phyloP scores from a whole-genome alignment of 1,284 basidiomycete species.

The Gymnopus androsaceus region DNA sequence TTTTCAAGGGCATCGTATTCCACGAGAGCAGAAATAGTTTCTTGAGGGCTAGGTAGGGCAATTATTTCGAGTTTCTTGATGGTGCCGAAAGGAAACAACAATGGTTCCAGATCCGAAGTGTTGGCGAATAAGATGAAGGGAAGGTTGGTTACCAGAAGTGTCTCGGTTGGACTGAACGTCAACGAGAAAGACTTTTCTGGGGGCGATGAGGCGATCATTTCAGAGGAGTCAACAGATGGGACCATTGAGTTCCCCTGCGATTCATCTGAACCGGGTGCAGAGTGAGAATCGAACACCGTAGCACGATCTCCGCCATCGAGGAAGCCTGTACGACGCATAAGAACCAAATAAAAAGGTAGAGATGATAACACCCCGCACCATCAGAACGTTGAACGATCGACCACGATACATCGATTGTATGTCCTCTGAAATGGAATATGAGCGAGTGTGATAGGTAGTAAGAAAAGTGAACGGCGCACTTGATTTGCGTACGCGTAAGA shows the following conservation, averaged over 20 bases:
- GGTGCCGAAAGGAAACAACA: conserved; percentile 70
- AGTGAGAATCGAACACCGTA: conserved; percentile 54
- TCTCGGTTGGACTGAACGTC: conserved; percentile 45
- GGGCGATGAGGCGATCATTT: conserved; percentile 29
- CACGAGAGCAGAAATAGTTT: conserved; percentile 57
- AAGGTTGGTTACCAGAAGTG: conserved; percentile 64
- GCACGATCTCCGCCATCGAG: conserved; percentile 76
- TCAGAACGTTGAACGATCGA: conserved; percentile 80
- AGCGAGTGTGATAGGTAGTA: neutral
- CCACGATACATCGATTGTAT: conserved; percentile 76
- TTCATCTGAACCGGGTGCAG: conserved; percentile 24
- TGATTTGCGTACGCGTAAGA: conserved; percentile 67
- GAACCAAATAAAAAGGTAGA: neutral
- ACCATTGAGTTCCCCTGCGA: conserved; percentile 20
- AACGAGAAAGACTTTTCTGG: conserved; percentile 31
- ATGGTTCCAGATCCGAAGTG: conserved; percentile 64
- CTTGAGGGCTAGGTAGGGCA: conserved; percentile 30
- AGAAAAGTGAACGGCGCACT: conserved; percentile 39
- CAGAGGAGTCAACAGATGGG: neutral
- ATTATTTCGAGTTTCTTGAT: conserved; percentile 57
- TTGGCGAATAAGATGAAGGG: conserved; percentile 68
- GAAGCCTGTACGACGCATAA: conserved; percentile 51
- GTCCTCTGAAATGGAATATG: conserved; percentile 46
- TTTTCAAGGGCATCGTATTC: conserved; percentile 55
- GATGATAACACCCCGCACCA: conserved; percentile 40